Base-by-base conservation (phyloP, 1,139 yeast genomes). In the Saccharomyces hybrid region DNA sequence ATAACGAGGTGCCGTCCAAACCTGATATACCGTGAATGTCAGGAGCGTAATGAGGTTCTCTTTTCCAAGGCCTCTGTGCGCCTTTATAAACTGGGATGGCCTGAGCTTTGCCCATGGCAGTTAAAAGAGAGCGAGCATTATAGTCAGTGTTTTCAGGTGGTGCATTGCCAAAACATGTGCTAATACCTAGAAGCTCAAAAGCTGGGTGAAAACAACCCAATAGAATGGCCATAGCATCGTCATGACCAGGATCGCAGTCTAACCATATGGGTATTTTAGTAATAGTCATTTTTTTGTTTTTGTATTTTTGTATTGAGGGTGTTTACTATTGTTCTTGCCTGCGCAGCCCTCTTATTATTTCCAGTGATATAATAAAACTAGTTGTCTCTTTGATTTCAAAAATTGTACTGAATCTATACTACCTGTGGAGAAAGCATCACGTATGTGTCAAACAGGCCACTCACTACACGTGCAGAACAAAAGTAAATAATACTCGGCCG, bases 181-280 rank as follows among this genome's bases (percentile, higher is more conserved):
- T 85, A 29, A 89, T 78, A 1, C 96, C 97, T 3, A 86, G 67
- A 8, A 89, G 71, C 9, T 81, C 67, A 66, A 84, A 80, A 46
- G 76, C 71, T 0, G 87, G 87, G 59, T 81, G 78, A 65, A 78
- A 82, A 4, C 81, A 73, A 0, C 88, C 81, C 44, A 89, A 63
- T 19, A 87, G 72, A 6, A 89, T 75, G 8, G 95, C 96, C 53
- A 88, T 79, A 2, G 89, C 87, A 65, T 89, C 97, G 67, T 89
- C 97, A 64, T 87, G 93, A 2, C 96, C 96, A 0, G 96, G 95
- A 67, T 89, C 97, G 67, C 96, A 89, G 71, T 89, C 97, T n/a
- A 89, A 69, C 96, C 97, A 87, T 5, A 88, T 64, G 0, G 91
- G 91, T 21, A 84, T 73, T 46, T 56, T 55, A 7, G 56, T 54